phyloP scores from a whole-genome alignment of 192 early-diverging fungal species.

The Coemansia sp. region DNA sequence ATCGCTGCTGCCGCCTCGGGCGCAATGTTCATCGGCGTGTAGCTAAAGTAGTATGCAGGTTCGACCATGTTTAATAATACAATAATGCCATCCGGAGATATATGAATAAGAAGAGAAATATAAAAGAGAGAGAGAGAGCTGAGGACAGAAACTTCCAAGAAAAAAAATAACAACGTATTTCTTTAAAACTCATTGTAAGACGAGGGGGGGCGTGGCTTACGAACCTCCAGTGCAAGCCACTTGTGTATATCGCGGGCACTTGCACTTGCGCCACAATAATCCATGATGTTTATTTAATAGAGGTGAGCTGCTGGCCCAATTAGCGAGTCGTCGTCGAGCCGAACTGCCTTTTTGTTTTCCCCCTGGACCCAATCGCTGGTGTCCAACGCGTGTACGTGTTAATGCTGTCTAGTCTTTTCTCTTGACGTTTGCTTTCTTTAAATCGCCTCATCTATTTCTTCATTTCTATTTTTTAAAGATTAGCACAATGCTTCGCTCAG shows the following conservation, averaged over 20 bases:
- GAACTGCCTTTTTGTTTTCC: neutral
- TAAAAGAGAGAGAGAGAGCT: neutral
- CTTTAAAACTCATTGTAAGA: neutral
- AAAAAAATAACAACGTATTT: neutral
- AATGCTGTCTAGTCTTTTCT: neutral
- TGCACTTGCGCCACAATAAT: neutral
- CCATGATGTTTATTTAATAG: neutral
- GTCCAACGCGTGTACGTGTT: neutral
- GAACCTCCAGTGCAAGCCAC: neutral
- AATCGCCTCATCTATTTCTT: neutral
- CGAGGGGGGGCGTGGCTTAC: neutral
- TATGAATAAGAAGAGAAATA: neutral
- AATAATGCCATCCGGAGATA: neutral
- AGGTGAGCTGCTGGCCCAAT: too few relatives aligned
- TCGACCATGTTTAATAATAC: slow-evolving; percentile 2
- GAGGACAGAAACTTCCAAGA: neutral
- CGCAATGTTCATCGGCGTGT: slow-evolving; percentile 14
- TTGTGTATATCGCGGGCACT: neutral
- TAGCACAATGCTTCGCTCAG: slow-evolving; percentile 27
- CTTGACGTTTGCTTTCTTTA: neutral
- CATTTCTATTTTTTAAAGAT: neutral
- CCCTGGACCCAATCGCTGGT: neutral
- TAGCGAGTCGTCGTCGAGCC: neutral
- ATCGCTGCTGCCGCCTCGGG: slow-evolving; percentile 13
- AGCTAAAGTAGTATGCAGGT: slow-evolving; percentile 22